These are phyloP conservation scores for Daldinia sp. DNA, from an alignment of 2,329 filamentous ascomycete species.

Conservation along the genomic window DNA sequence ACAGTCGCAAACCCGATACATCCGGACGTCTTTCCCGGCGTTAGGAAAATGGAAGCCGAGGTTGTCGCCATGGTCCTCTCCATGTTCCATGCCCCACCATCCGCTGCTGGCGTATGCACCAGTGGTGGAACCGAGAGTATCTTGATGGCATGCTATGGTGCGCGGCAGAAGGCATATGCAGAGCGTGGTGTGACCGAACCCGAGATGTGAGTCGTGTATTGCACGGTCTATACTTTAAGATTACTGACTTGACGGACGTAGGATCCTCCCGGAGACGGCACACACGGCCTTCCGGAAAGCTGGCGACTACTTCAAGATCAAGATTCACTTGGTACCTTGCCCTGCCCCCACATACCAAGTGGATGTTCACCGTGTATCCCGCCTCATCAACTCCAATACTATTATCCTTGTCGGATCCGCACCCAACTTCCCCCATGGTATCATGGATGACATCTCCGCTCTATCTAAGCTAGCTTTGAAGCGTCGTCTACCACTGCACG, in stretches of 20 bases:
- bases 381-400: slow-evolving; percentile 94
- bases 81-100: slow-evolving; percentile 90
- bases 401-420: slow-evolving; percentile 92
- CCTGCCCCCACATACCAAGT: slow-evolving; percentile 89
- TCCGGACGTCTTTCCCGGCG: slow-evolving; percentile 96
- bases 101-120: slow-evolving; percentile 88
- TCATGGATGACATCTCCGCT: slow-evolving; percentile 92
- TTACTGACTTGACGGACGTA: slow-evolving; percentile 52
- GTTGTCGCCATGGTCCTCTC: slow-evolving; percentile 93
- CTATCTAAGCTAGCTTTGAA: slow-evolving; percentile 85
- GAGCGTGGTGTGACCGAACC: slow-evolving; percentile 92
- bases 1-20: slow-evolving; percentile 97
- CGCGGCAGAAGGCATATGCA: slow-evolving; percentile 85
- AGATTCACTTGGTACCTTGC: slow-evolving; percentile 87
- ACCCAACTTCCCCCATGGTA: slow-evolving; percentile 97
- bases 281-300: slow-evolving; percentile 98
- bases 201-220: slow-evolving; percentile 78
- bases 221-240: neutral
- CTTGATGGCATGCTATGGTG: slow-evolving; percentile 91
- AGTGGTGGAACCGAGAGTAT: slow-evolving; percentile 97
- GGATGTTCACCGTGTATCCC: slow-evolving; percentile 79
- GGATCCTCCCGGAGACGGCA: slow-evolving; percentile 92
- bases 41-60: slow-evolving; percentile 99
- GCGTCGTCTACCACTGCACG: slow-evolving; percentile 87
- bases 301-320: slow-evolving; percentile 95